Evolutionary conservation across 305 asterid species (phyloP).

Genomic region (Fraxinus nigra): DNA sequence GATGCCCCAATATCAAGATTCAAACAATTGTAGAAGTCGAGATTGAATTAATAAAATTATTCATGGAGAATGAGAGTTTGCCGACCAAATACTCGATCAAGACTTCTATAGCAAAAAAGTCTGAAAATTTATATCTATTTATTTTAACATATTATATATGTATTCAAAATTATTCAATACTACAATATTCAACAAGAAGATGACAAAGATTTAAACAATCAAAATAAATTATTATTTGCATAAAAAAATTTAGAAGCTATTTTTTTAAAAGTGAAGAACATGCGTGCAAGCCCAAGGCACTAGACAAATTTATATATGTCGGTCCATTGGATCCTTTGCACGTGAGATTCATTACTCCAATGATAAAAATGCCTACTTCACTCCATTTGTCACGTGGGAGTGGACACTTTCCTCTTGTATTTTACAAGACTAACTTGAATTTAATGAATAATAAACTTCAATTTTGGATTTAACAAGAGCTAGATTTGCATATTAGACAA

Average conservation of each 20-base stretch:
- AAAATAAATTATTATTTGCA: slow-evolving; percentile 19
- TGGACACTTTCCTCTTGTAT: neutral
- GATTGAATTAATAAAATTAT: neutral
- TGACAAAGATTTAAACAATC: neutral
- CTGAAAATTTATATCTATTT: neutral
- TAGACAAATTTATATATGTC: slow-evolving; percentile 28
- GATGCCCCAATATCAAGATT: neutral
- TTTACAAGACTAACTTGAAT: neutral
- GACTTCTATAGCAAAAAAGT: neutral
- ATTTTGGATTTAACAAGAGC: neutral
- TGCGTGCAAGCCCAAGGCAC: slow-evolving; percentile 21
- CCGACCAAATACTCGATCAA: neutral
- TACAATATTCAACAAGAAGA: neutral
- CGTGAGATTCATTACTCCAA: slow-evolving; percentile 34
- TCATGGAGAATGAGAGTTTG: neutral
- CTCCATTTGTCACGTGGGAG: slow-evolving; percentile 12
- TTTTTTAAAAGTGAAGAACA: neutral
- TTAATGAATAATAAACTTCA: neutral
- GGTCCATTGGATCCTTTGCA: slow-evolving; percentile 44
- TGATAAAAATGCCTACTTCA: slow-evolving; percentile 1
- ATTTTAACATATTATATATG: neutral
- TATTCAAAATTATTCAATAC: neutral
- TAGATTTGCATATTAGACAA: neutral
- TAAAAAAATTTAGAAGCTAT: neutral
- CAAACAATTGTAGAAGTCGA: neutral